Conservation (phyloP, 2,329 filamentous ascomycete genomes). For the Penicillium carneum region DNA sequence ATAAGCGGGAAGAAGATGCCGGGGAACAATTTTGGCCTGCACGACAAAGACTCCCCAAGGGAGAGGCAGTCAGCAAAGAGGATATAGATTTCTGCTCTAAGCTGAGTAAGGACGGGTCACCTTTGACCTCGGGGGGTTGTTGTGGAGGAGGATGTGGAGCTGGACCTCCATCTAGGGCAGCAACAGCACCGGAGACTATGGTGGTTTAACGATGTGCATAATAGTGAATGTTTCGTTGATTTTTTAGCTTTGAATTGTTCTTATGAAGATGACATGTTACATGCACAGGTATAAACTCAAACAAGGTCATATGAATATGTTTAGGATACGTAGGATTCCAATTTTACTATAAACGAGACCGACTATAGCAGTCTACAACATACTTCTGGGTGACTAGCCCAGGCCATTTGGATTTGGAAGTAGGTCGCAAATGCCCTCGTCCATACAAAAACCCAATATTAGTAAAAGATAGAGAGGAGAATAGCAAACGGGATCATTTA, state of each 20-base stretch:
- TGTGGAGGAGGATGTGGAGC: slow-evolving; percentile 32
- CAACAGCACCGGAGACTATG: slow-evolving; percentile 27
- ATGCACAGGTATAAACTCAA: not conserved
- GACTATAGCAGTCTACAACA: not conserved
- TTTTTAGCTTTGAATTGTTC: not conserved
- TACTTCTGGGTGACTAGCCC: not conserved
- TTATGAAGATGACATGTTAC: not conserved
- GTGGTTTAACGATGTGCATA: slow-evolving; percentile 23
- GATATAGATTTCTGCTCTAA: slow-evolving; percentile 45
- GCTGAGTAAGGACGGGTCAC: slow-evolving; percentile 18
- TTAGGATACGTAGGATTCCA: not conserved
- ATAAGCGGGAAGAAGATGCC: slow-evolving; percentile 54
- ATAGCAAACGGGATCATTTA: slow-evolving; percentile 22
- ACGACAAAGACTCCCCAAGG: slow-evolving; percentile 41
- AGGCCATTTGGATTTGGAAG: not conserved
- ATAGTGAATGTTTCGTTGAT: not conserved
- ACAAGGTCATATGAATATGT: slow-evolving; percentile 8
- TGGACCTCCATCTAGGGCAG: slow-evolving; percentile 14
- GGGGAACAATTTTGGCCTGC: slow-evolving; percentile 63
- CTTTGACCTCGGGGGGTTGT: slow-evolving; percentile 26
- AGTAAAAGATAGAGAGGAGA: not conserved
- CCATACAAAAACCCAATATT: not conserved
- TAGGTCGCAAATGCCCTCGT: not conserved
- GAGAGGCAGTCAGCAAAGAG: slow-evolving; percentile 37
- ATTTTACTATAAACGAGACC: not conserved